These are phyloP conservation scores for Cryptococcus deneoformans DNA, from an alignment of 1,284 basidiomycete species.

Conservation along the genomic window DNA sequence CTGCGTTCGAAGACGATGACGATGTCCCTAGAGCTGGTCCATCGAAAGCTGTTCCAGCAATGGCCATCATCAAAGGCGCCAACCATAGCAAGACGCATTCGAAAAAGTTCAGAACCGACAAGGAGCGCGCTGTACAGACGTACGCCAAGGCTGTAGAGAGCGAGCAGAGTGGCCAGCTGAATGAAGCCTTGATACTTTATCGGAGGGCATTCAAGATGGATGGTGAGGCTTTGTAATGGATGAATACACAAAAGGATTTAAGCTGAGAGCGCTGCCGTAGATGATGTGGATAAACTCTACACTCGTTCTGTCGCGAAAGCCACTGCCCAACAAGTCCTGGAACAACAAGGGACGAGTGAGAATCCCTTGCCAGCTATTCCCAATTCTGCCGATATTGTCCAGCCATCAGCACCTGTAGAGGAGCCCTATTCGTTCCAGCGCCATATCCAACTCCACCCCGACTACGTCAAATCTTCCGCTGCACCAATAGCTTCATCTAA, in stretches of 20 bases:
- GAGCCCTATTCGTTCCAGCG: constrained; percentile 43
- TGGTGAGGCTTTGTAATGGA: constrained; percentile 21
- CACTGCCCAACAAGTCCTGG: constrained; percentile 1
- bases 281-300: constrained; percentile 39
- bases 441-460: constrained; percentile 42
- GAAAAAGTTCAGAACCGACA: constrained; percentile 11
- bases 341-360: not conserved
- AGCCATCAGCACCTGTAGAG: constrained; percentile 26
- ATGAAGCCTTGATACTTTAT: constrained; percentile 71
- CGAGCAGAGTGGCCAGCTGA: constrained; percentile 69
- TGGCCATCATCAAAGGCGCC: not conserved
- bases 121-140: constrained; percentile 57
- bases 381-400: constrained; percentile 34
- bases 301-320: constrained; percentile 15
- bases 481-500: not conserved
- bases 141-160: constrained; percentile 67
- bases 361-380: constrained; percentile 11
- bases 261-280: constrained; percentile 12
- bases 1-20: not conserved
- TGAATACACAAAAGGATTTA: not conserved
- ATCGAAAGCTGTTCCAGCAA: not conserved
- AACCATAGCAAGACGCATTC: not conserved
- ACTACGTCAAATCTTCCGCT: constrained; percentile 31
- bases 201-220: constrained; percentile 73
- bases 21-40: not conserved